phyloP scores from a whole-genome alignment of 192 early-diverging fungal species.

The Allomyces macrogynus region DNA sequence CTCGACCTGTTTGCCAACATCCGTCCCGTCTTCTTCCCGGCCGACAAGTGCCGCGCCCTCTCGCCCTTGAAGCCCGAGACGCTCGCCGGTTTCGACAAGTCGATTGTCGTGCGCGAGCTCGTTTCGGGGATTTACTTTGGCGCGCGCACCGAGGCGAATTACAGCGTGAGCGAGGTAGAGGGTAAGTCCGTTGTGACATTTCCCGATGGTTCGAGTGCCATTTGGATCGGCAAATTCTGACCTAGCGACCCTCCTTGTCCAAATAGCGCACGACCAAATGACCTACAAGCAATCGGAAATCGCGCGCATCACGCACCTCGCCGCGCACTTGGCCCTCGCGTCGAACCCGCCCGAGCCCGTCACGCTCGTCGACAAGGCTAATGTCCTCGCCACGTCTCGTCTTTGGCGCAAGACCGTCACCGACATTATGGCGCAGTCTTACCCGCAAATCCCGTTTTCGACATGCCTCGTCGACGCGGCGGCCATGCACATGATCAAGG shows the following conservation, averaged over 20 bases:
- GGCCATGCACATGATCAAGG: constrained; percentile 89
- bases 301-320: constrained; percentile 86
- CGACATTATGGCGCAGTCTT: constrained; percentile 69
- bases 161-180: too few relatives aligned
- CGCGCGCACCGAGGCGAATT: constrained; percentile 53
- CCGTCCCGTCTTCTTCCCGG: constrained; percentile 83
- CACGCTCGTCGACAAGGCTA: constrained; percentile 97
- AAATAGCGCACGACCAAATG: constrained; percentile 74
- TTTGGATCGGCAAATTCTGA: too few relatives aligned
- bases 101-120: constrained; percentile 71
- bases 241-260: not conserved
- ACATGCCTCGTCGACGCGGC: constrained; percentile 95
- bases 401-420: constrained; percentile 90
- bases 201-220: too few relatives aligned
- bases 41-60: constrained; percentile 52
- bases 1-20: constrained; percentile 94
- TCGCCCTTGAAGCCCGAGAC: constrained; percentile 83
- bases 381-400: constrained; percentile 90
- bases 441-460: constrained; percentile 61
- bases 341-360: constrained; percentile 63
- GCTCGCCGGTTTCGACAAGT: constrained; percentile 77
- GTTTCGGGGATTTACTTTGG: constrained; percentile 98
- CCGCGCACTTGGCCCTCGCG: constrained; percentile 60
- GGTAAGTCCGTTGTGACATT: too few relatives aligned
- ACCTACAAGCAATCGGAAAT: constrained; percentile 80